A percentile compares a stretch with the other conserved stretches of the same genome.
Conservation (phyloP, 345 rosid species). For the Raphanus sativus region DNA sequence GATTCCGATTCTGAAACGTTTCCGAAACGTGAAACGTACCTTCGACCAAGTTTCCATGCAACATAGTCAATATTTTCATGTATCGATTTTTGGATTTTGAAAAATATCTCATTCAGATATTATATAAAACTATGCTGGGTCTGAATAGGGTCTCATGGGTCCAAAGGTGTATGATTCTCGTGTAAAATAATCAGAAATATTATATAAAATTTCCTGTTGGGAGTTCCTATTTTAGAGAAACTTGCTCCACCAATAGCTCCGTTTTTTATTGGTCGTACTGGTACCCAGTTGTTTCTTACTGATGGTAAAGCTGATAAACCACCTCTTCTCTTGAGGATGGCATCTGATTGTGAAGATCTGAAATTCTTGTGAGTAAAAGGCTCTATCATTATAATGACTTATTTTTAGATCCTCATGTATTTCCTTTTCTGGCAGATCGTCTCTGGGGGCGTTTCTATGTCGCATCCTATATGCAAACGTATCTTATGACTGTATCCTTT, state of each 20-base stretch:
- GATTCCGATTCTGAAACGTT: too few species aligned
- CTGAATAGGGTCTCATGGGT: too few species aligned
- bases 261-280: slow-evolving; percentile 72
- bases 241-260: slow-evolving; percentile 87
- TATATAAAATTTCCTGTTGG: slow-evolving; percentile 52
- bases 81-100: too few species aligned
- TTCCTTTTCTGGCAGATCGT: slow-evolving; percentile 49
- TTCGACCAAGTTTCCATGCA: too few species aligned
- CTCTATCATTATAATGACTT: background rate
- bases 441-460: slow-evolving; percentile 74
- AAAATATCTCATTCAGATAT: too few species aligned
- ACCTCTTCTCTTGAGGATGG: slow-evolving; percentile 89
- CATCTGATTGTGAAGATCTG: slow-evolving; percentile 79
- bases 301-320: slow-evolving; percentile 83
- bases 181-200: too few species aligned
- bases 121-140: too few species aligned
- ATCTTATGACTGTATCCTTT: slow-evolving; percentile 95
- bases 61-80: too few species aligned
- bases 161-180: too few species aligned
- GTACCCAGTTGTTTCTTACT: slow-evolving; percentile 81
- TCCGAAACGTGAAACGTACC: too few species aligned
- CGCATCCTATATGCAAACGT: slow-evolving; percentile 87
- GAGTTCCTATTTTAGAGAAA: slow-evolving; percentile 82
- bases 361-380: slow-evolving; percentile 56
- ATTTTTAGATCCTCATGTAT: slow-evolving; percentile 7